Percentiles rank a stretch among this genome's conserved stretches.
These are phyloP conservation scores for Beauveria sp. DNA, from an alignment of 2,329 filamentous ascomycete species.

Conservation along the genomic window DNA sequence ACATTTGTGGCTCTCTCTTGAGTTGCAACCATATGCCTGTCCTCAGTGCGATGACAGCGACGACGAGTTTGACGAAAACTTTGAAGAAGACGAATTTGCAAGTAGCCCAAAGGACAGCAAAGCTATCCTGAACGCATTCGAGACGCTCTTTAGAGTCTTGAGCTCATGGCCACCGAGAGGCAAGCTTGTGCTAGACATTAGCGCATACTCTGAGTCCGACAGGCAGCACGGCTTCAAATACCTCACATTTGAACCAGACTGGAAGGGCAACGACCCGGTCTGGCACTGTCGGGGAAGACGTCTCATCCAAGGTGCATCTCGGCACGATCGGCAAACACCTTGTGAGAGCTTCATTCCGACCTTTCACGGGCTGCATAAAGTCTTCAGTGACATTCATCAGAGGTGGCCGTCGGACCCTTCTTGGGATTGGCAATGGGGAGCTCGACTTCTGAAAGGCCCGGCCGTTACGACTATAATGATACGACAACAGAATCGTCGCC, in stretches of 20 bases:
- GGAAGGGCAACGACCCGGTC: neutral
- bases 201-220: neutral
- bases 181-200: neutral
- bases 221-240: neutral
- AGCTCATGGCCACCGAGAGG: neutral
- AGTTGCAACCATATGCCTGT: neutral
- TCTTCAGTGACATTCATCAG: neutral
- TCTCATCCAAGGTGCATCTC: neutral
- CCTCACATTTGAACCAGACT: neutral
- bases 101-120: neutral
- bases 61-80: neutral
- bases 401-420: neutral
- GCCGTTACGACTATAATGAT: neutral
- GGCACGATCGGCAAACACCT: neutral
- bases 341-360: neutral
- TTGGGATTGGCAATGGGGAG: neutral
- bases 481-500: neutral
- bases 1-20: neutral
- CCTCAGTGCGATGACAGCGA: neutral
- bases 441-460: neutral
- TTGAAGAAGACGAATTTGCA: neutral
- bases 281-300: neutral
- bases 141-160: neutral
- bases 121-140: neutral
- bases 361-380: neutral